Evolutionary conservation across 2,329 filamentous ascomycete genomes (phyloP).

Genomic region (Pyricularia grisea): DNA sequence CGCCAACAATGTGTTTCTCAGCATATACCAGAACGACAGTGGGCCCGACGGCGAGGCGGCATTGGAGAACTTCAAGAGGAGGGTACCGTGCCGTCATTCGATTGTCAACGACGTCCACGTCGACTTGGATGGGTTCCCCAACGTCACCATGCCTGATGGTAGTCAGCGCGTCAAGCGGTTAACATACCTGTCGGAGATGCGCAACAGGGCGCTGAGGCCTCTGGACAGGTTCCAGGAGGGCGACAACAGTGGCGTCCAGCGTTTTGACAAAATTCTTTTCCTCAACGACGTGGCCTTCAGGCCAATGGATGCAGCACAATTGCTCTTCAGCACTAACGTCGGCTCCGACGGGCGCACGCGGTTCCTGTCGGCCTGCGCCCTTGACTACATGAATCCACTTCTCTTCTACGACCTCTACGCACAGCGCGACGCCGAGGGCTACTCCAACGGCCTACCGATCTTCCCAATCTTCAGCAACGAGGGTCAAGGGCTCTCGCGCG

Average conservation of each 20-base stretch:
- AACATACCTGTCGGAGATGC: constrained; percentile 61
- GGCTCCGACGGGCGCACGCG: constrained; percentile 38
- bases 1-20: constrained; percentile 58
- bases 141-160: constrained; percentile 53
- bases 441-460: constrained; percentile 51
- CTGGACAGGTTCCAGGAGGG: constrained; percentile 36
- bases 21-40: constrained; percentile 65
- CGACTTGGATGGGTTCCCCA: constrained; percentile 44
- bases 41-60: constrained; percentile 45
- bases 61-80: constrained; percentile 40
- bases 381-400: constrained; percentile 61
- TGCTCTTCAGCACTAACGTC: constrained; percentile 53
- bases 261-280: constrained; percentile 50
- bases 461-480: constrained; percentile 57
- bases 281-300: constrained; percentile 56
- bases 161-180: constrained; percentile 60
- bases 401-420: constrained; percentile 69
- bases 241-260: constrained; percentile 14
- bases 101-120: constrained; percentile 54
- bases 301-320: constrained; percentile 40
- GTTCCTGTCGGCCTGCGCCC: constrained; percentile 61
- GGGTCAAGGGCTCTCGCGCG: constrained; percentile 43
- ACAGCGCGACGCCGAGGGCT: constrained; percentile 56
- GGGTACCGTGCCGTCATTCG: constrained; percentile 31
- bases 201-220: constrained; percentile 59